A percentile compares a stretch with the other conserved stretches of the same genome.
Evolutionary conservation across 192 early-diverging fungal genomes (phyloP).

Genomic region (Hyaloraphidium curvatum): DNA sequence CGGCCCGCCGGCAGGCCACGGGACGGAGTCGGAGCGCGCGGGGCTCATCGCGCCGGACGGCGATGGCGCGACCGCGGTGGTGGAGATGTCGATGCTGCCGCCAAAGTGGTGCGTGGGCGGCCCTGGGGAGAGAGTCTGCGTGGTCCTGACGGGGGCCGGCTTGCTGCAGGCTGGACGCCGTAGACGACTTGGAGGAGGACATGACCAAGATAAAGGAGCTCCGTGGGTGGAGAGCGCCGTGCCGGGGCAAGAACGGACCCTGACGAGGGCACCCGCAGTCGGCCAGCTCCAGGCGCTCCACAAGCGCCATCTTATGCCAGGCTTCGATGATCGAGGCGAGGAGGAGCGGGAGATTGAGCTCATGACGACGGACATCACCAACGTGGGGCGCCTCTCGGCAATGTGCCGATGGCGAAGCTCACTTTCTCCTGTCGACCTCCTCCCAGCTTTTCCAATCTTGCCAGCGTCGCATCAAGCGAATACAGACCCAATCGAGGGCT

Average conservation of each 20-base stretch:
- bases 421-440: constrained; percentile 4
- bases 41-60: constrained; percentile 31
- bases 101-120: constrained; percentile 64
- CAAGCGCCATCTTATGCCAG: constrained; percentile 73
- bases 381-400: constrained; percentile 31
- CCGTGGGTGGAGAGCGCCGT: too few species aligned
- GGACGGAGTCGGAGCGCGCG: constrained; percentile 21
- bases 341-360: constrained; percentile 51
- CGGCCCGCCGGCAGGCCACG: neutral
- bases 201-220: constrained; percentile 43
- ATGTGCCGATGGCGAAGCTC: neutral
- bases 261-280: too few species aligned
- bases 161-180: constrained; percentile 57
- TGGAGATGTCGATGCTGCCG: constrained; percentile 73
- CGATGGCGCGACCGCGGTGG: constrained; percentile 58
- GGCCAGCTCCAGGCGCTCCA: constrained; percentile 58
- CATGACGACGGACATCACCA: constrained; percentile 66
- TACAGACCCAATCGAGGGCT: constrained; percentile 27
- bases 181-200: constrained; percentile 63
- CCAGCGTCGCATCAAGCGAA: constrained; percentile 58
- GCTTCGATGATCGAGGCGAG: constrained; percentile 70
- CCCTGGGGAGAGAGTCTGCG: neutral
- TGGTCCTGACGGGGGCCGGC: neutral
- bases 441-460: constrained; percentile 59
- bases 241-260: too few species aligned